Conservation (phyloP, 176 grass and related monocot species). For the Carex parvula region DNA sequence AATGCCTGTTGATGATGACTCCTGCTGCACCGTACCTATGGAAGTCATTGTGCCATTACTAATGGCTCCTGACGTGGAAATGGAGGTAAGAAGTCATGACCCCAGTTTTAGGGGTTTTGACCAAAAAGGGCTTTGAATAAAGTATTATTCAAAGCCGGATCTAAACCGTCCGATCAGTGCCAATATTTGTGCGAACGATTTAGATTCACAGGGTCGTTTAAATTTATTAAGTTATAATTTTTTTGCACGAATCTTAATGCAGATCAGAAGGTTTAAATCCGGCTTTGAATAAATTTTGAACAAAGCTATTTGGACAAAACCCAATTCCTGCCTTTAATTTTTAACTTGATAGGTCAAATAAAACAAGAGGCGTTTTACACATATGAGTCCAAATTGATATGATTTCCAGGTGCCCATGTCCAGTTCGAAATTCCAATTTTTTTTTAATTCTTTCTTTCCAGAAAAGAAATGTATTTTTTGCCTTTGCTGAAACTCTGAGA, state of each 20-base stretch:
- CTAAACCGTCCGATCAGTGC: too few species aligned
- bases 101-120: not conserved
- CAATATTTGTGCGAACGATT: too few species aligned
- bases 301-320: too few species aligned
- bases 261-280: too few species aligned
- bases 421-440: not conserved
- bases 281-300: too few species aligned
- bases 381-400: not conserved
- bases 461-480: not conserved
- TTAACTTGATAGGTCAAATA: constrained; percentile 6
- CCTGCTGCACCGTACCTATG: constrained; percentile 23
- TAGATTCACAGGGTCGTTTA: too few species aligned
- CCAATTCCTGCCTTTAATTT: not conserved
- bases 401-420: not conserved
- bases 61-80: constrained; percentile 44
- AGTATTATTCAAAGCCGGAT: too few species aligned
- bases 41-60: constrained; percentile 39
- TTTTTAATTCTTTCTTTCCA: not conserved
- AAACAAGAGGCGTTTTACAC: not conserved
- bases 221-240: too few species aligned
- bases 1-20: constrained; percentile 31
- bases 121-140: too few species aligned
- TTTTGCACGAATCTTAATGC: too few species aligned
- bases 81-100: constrained; percentile 33
- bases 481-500: not conserved